Percentiles rank a stretch among this genome's conserved stretches.
Conservation (phyloP, 2,329 filamentous ascomycete species). For the Penicillium sp. region DNA sequence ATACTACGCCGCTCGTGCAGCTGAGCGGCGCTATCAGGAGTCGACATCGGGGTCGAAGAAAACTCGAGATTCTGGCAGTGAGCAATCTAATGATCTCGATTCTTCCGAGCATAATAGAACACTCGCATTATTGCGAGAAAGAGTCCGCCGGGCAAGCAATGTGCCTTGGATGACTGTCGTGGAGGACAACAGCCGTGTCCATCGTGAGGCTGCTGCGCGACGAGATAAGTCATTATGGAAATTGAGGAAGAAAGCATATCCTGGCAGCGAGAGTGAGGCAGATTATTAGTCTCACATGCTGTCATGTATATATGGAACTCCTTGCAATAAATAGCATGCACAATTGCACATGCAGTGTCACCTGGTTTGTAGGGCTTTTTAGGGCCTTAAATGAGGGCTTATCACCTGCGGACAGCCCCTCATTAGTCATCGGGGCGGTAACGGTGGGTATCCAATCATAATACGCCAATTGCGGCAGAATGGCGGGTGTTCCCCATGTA, state of each 20-base stretch:
- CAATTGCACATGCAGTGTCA: too few species aligned
- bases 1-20: conserved; percentile 39
- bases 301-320: background rate
- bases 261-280: conserved; percentile 37
- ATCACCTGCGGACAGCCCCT: background rate
- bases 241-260: conserved; percentile 39
- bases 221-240: conserved; percentile 39
- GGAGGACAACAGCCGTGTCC: conserved; percentile 32
- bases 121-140: conserved; percentile 31
- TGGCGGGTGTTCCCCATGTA: too few species aligned
- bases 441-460: background rate
- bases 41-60: conserved; percentile 24
- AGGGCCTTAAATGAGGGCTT: background rate
- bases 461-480: too few species aligned
- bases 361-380: background rate
- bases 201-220: conserved; percentile 25
- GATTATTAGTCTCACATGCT: conserved; percentile 26
- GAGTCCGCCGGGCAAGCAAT: conserved; percentile 36
- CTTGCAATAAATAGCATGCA: background rate
- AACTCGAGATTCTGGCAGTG: conserved; percentile 5
- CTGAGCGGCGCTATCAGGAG: conserved; percentile 33
- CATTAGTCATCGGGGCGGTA: background rate
- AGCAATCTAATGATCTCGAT: conserved; percentile 1
- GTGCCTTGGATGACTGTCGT: conserved; percentile 43
- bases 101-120: conserved; percentile 19